A percentile compares a stretch with the other conserved stretches of the same genome.
Conservation (phyloP, 352 stramenopile genomes). For the Nothophytophthora sp. region DNA sequence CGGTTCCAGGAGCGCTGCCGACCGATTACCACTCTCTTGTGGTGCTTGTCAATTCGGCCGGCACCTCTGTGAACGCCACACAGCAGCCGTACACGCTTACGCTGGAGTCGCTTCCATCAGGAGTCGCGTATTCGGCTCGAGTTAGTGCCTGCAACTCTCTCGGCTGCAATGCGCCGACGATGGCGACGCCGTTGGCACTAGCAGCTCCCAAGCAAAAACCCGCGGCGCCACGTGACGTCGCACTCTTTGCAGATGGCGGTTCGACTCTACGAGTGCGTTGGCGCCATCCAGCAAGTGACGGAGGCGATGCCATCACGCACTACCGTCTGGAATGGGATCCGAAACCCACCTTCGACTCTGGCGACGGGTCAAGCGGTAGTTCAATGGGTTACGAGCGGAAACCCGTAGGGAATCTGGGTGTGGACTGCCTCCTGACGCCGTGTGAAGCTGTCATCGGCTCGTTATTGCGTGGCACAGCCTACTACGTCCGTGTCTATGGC, state of each 20-base stretch:
- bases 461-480: conserved; percentile 73
- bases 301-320: conserved; percentile 91
- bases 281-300: conserved; percentile 89
- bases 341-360: conserved; percentile 81
- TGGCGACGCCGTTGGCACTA: conserved; percentile 69
- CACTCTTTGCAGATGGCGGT: conserved; percentile 67
- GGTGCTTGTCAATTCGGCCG: conserved; percentile 8
- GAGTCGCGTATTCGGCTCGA: conserved; percentile 82
- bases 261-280: conserved; percentile 88
- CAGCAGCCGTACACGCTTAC: conserved; percentile 18
- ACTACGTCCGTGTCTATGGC: conserved; percentile 91
- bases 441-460: conserved; percentile 85
- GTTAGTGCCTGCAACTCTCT: conserved; percentile 91
- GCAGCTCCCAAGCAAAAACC: conserved; percentile 88
- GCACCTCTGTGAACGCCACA: neutral
- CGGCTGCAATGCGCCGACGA: conserved; percentile 85
- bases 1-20: conserved; percentile 57
- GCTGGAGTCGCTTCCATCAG: conserved; percentile 56
- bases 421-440: conserved; percentile 78
- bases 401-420: conserved; percentile 55
- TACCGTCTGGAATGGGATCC: conserved; percentile 96
- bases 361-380: conserved; percentile 39
- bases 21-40: conserved; percentile 51
- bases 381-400: conserved; percentile 82
- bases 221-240: conserved; percentile 75